Evolutionary conservation across 257 asterid genomes (phyloP).

Genomic region (Cordia subcordata): DNA sequence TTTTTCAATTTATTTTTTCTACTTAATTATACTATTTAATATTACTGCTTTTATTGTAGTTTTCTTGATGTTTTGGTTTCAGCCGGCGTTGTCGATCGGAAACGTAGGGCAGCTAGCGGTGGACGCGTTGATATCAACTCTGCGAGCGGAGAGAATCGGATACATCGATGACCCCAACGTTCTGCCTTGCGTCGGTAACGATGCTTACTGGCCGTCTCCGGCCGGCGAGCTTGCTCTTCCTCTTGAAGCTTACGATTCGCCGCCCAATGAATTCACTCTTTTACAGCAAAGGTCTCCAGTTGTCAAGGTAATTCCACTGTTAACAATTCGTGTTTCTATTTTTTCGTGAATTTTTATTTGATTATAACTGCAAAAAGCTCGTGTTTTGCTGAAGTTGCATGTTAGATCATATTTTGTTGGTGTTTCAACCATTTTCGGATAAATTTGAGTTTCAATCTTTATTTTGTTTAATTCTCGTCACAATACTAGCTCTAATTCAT

Average conservation of each 20-base stretch:
- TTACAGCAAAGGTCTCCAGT: constrained; percentile 94
- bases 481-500: too few species aligned
- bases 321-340: too few species aligned
- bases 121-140: constrained; percentile 74
- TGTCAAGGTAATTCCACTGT: constrained; percentile 49
- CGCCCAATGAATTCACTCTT: constrained; percentile 50
- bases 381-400: too few species aligned
- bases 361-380: too few species aligned
- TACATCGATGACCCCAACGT: constrained; percentile 77
- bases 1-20: constrained; percentile 1
- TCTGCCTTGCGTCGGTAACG: constrained; percentile 94
- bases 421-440: too few species aligned
- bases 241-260: constrained; percentile 74
- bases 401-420: too few species aligned
- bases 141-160: constrained; percentile 60
- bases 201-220: constrained; percentile 78
- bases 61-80: neutral
- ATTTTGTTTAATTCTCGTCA: too few species aligned
- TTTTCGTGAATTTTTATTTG: too few species aligned
- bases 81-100: constrained; percentile 96
- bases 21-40: neutral
- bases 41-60: neutral
- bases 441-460: too few species aligned
- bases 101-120: constrained; percentile 94
- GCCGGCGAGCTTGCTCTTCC: constrained; percentile 73